phyloP scores from a whole-genome alignment of 345 rosid genomes.

The Conringia planisiliqua region DNA sequence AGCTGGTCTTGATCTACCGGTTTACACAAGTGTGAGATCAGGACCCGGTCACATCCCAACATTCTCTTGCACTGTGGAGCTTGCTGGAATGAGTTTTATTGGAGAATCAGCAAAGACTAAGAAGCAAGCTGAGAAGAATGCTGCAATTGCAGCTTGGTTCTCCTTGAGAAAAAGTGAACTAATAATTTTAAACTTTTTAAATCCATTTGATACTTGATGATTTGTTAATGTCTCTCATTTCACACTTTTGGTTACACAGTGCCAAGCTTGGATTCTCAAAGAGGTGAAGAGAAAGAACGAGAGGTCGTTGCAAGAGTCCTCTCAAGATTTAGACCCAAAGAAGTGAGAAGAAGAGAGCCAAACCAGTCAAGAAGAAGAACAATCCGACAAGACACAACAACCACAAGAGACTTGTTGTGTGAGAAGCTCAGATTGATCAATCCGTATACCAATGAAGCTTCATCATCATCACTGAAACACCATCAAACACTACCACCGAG shows the following conservation, averaged over 20 bases:
- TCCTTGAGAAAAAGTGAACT: slow-evolving; percentile 52
- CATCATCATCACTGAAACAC: slow-evolving; percentile 8
- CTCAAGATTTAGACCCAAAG: slow-evolving; percentile 49
- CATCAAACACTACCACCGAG: slow-evolving; percentile 31
- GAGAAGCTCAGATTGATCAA: slow-evolving; percentile 49
- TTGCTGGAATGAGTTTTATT: slow-evolving; percentile 63
- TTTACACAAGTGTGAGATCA: slow-evolving; percentile 64
- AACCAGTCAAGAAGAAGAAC: slow-evolving; percentile 52
- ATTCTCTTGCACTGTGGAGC: slow-evolving; percentile 58
- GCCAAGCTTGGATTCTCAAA: slow-evolving; percentile 42
- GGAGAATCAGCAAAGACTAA: slow-evolving; percentile 71
- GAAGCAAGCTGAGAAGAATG: slow-evolving; percentile 85
- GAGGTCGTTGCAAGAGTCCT: slow-evolving; percentile 53
- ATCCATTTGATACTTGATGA: neutral
- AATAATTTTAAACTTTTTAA: neutral
- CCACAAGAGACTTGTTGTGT: slow-evolving; percentile 20
- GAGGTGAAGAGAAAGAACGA: slow-evolving; percentile 51
- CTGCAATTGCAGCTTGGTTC: slow-evolving; percentile 76
- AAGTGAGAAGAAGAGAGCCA: slow-evolving; percentile 47
- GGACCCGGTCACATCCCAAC: slow-evolving; percentile 69
- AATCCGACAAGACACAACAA: slow-evolving; percentile 1
- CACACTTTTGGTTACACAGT: slow-evolving; percentile 32
- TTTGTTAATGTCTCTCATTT: neutral
- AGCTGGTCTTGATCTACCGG: slow-evolving; percentile 68
- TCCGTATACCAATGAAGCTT: slow-evolving; percentile 40